Percentiles rank a stretch among this genome's conserved stretches.
Evolutionary conservation across 2,329 filamentous ascomycete genomes (phyloP).

Genomic region (Botrytis pseudocinerea): DNA sequence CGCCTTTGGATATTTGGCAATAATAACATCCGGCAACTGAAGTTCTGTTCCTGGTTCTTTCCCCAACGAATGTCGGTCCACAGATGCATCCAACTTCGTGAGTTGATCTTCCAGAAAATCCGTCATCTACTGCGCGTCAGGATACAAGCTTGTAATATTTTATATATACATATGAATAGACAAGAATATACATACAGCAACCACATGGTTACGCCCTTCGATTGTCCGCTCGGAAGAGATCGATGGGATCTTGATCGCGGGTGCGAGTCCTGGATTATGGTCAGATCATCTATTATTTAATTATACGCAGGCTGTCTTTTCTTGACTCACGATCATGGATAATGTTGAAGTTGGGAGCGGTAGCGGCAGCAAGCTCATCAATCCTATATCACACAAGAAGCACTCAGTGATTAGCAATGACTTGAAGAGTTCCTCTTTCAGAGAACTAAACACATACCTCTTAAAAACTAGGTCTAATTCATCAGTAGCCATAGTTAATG

Average conservation of each 20-base stretch:
- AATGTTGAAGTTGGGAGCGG: neutral
- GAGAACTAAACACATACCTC: neutral
- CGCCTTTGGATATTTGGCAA: neutral
- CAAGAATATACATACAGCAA: neutral
- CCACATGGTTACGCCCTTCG: neutral
- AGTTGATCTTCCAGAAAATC: conserved; percentile 3
- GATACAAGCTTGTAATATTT: neutral
- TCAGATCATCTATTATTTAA: neutral
- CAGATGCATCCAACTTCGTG: neutral
- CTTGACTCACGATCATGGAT: neutral
- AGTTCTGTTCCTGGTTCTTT: neutral
- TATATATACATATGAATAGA: too few relatives aligned
- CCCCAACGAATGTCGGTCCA: neutral
- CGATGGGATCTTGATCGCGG: conserved; percentile 9
- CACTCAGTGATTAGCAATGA: neutral
- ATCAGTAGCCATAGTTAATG: neutral
- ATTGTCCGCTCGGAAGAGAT: neutral
- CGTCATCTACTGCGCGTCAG: conserved; percentile 1
- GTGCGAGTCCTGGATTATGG: neutral
- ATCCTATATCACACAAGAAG: neutral
- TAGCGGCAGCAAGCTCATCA: neutral
- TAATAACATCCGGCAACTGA: neutral
- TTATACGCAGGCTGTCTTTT: too few relatives aligned
- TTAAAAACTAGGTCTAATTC: neutral
- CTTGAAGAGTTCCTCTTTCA: too few relatives aligned